Evolutionary conservation across 2,329 filamentous ascomycete genomes (phyloP), one percentile per base, ranked within the genome.

Genomic region (Fusarium albosuccineum): DNA sequence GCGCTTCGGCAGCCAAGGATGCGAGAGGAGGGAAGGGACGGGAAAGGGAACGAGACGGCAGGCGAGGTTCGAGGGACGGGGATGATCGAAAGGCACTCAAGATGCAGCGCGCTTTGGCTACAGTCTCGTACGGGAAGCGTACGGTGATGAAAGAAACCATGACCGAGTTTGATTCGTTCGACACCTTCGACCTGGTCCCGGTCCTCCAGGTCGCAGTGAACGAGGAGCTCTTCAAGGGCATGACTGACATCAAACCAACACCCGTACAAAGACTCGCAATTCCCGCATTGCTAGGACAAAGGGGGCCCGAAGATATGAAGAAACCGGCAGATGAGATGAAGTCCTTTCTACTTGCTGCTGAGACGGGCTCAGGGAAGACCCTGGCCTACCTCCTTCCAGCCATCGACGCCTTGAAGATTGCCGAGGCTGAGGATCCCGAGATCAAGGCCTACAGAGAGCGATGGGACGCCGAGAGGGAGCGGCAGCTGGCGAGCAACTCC

Each of bases 321-420:
- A 62, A 51, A 2, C 57, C 72, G 57, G 85, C 74, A 68, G 79
- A 80, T 62, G 86, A 82, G 80, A 63, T 67, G 51, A 64, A 71
- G 40, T 79, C 79, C 1, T 97, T 93, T 75, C 85, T 99, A 11
- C 84, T 99, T 50, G 96, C 96, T 5, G 96, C 96, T 10, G 96
- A 99, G 82, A 99, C 96, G 0, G 96, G 96, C 11, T 98, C 96
- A 1, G 96, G 96, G 62, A 99, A 99, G 83, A 99, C 96, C 1
- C 83, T 99, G 64, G 93, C 96, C 9, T 99, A 99, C 75, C 82
- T 98, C 6, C 80, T 97, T 6, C 97, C 96, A 0, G 86, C 91
- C 14, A 84, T 99, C 53, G 89, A 99, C 79, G 92, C 92, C 9
- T 79, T 99, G 72, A 99, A 99, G 81, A 82, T 87, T 34, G 89